These are phyloP conservation scores for Aegilops longissima DNA, from an alignment of 176 grass and related monocot genomes.

Conservation along the genomic window DNA sequence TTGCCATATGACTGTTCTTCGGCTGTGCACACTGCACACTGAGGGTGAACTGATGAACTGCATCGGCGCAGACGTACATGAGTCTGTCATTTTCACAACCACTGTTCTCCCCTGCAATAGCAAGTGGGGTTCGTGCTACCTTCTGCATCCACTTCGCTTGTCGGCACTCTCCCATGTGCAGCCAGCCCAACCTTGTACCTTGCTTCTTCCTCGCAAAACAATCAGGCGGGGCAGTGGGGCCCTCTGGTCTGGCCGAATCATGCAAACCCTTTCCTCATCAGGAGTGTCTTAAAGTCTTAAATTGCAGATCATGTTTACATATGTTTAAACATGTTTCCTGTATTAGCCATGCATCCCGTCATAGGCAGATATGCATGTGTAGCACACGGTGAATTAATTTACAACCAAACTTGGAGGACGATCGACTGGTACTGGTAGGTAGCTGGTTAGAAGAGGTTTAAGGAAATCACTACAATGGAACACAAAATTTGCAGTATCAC, in stretches of 20 bases:
- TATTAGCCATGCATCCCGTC: background rate
- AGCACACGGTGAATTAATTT: background rate
- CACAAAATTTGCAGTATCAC: background rate
- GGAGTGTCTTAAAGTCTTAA: background rate
- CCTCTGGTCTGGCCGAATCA: background rate
- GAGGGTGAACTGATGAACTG: background rate
- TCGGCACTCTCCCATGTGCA: background rate
- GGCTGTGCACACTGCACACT: background rate
- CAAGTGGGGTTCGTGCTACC: background rate
- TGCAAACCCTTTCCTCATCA: background rate
- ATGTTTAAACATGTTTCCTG: background rate
- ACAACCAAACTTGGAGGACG: background rate
- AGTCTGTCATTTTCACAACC: constrained; percentile 2
- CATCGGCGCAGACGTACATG: background rate
- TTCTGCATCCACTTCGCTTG: background rate
- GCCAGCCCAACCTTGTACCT: background rate
- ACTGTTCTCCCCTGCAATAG: background rate
- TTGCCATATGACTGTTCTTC: background rate
- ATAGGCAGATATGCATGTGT: background rate
- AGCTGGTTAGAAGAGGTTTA: no score
- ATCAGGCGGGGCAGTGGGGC: background rate
- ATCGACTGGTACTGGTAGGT: background rate
- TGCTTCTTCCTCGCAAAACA: background rate
- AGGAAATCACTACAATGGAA: background rate
- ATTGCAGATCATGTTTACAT: background rate